phyloP scores from a whole-genome alignment of 2,329 filamentous ascomycete species.

The Neopestalotiopsis clavispora region DNA sequence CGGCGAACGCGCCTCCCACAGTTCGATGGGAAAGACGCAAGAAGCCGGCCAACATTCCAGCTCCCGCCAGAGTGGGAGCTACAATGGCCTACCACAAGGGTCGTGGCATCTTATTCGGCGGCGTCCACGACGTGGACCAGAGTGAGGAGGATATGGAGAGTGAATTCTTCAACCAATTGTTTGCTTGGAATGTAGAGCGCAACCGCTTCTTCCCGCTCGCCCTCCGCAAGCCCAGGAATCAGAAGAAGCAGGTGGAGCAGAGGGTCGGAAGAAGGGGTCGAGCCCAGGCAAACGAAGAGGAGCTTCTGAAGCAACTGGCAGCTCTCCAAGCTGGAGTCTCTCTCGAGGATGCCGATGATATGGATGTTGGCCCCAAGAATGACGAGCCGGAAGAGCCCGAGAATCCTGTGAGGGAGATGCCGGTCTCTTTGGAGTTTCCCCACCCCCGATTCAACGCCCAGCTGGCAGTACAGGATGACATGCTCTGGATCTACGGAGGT shows the following conservation, averaged over 20 bases:
- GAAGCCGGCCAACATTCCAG: slow-evolving; percentile 86
- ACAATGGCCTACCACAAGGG: slow-evolving; percentile 97
- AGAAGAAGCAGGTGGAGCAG: slow-evolving; percentile 67
- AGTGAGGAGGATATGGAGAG: slow-evolving; percentile 95
- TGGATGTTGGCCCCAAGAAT: slow-evolving; percentile 49
- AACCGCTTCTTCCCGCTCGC: slow-evolving; percentile 91
- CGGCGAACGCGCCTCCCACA: slow-evolving; percentile 67
- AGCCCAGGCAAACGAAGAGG: slow-evolving; percentile 89
- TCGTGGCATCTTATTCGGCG: slow-evolving; percentile 89
- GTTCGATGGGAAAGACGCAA: slow-evolving; percentile 94
- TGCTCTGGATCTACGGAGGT: slow-evolving; percentile 91
- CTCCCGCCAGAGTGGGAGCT: slow-evolving; percentile 81
- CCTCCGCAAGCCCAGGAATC: slow-evolving; percentile 74
- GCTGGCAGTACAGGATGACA: slow-evolving; percentile 88
- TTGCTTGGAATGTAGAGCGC: slow-evolving; percentile 92
- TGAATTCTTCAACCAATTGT: slow-evolving; percentile 93
- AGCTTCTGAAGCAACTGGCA: slow-evolving; percentile 84
- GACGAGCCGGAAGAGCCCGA: slow-evolving; percentile 60
- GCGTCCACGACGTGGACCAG: slow-evolving; percentile 90
- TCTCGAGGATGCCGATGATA: slow-evolving; percentile 54
- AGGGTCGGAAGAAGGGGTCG: slow-evolving; percentile 70
- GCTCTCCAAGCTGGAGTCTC: slow-evolving; percentile 79
- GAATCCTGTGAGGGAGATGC: slow-evolving; percentile 64
- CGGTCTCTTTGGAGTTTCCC: slow-evolving; percentile 80
- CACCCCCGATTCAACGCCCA: slow-evolving; percentile 91